These are phyloP conservation scores for Thymus quinquecostatus DNA, from an alignment of 257 asterid species.

Conservation along the genomic window DNA sequence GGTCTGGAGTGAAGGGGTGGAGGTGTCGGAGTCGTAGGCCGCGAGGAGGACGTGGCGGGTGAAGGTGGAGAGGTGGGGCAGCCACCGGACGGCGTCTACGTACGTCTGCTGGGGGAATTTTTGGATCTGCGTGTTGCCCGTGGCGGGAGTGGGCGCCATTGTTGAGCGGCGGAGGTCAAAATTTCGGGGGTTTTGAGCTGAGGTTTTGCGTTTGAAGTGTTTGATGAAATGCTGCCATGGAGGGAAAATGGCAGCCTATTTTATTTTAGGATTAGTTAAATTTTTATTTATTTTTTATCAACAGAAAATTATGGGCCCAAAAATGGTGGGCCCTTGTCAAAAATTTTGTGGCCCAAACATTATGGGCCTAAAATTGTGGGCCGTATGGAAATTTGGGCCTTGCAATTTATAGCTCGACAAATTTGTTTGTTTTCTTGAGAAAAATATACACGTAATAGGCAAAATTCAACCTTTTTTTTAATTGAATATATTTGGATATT, in stretches of 20 bases:
- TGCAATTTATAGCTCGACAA: too few species aligned
- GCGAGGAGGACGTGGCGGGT: slow-evolving; percentile 75
- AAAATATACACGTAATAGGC: too few species aligned
- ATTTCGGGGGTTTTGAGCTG: slow-evolving; percentile 8
- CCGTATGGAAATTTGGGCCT: too few species aligned
- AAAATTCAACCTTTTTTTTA: too few species aligned
- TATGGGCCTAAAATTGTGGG: too few species aligned
- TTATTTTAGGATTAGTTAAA: too few species aligned
- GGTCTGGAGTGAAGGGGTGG: slow-evolving; percentile 62
- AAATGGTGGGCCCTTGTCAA: too few species aligned
- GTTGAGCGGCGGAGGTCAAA: slow-evolving; percentile 1
- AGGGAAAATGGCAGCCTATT: too few species aligned
- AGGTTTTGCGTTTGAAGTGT: slow-evolving; percentile 7
- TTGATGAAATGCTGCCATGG: not conserved
- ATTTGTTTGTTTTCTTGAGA: too few species aligned
- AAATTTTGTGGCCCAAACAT: too few species aligned
- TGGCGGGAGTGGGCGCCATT: slow-evolving; percentile 32
- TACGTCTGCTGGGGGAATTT: slow-evolving; percentile 60
- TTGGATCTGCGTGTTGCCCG: slow-evolving; percentile 39
- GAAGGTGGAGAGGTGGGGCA: slow-evolving; percentile 77
- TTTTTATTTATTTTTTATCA: too few species aligned
- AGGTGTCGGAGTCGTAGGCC: slow-evolving; percentile 57
- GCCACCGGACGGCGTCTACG: slow-evolving; percentile 84
- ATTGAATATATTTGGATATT: not conserved
- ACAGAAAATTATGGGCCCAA: too few species aligned